Conservation (phyloP, 2,329 filamentous ascomycete species). For the Leptographium flavum region DNA sequence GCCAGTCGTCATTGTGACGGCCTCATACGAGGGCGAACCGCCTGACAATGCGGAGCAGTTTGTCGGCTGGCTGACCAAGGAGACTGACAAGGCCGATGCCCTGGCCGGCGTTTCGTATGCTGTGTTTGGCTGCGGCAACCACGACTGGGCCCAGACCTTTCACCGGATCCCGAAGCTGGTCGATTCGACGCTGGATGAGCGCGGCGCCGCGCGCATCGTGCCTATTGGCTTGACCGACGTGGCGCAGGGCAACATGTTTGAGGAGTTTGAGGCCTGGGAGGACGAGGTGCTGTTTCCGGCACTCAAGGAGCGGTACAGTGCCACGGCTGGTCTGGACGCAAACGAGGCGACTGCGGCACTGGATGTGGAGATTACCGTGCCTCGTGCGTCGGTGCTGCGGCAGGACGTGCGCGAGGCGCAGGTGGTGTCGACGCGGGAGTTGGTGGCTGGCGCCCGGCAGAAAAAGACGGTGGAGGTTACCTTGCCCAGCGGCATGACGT, state of each 20-base stretch:
- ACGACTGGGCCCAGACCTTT: constrained; percentile 45
- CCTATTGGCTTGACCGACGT: constrained; percentile 44
- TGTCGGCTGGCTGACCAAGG: constrained; percentile 43
- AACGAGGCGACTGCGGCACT: constrained; percentile 19
- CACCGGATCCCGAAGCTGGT: constrained; percentile 52
- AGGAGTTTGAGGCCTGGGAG: constrained; percentile 53
- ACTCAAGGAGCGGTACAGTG: constrained; percentile 29
- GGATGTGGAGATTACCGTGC: constrained; percentile 35
- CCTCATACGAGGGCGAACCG: constrained; percentile 59
- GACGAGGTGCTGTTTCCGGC: constrained; percentile 38
- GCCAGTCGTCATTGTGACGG: constrained; percentile 52
- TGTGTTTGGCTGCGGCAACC: constrained; percentile 50
- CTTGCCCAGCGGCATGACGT: constrained; percentile 50
- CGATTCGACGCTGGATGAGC: constrained; percentile 35
- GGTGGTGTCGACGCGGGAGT: constrained; percentile 35
- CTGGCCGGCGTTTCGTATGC: constrained; percentile 47
- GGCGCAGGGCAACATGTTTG: constrained; percentile 50
- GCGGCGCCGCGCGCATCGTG: constrained; percentile 31
- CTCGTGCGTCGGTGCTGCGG: constrained; percentile 42
- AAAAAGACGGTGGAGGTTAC: constrained; percentile 56
- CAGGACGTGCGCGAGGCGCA: constrained; percentile 48
- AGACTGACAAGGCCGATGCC: neutral
- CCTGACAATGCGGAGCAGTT: constrained; percentile 60
- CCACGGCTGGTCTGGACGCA: neutral
- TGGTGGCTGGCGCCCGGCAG: constrained; percentile 21